A percentile compares a stretch with the other conserved stretches of the same genome.
Evolutionary conservation across 805 yeast species (phyloP).

Genomic region (Metschnikowia gelsemii): DNA sequence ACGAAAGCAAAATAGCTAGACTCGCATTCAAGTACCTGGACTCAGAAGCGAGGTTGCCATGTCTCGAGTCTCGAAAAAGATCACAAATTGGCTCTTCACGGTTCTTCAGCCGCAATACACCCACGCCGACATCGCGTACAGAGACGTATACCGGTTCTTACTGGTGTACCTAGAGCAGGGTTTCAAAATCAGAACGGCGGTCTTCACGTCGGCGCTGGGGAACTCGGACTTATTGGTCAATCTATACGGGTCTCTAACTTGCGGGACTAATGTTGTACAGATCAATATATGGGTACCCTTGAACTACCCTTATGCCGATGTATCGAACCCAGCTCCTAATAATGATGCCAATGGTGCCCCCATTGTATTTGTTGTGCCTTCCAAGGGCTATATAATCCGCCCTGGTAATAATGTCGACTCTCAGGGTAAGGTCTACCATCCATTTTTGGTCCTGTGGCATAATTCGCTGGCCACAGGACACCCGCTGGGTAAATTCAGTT

Average conservation of each 20-base stretch:
- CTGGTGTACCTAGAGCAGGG: constrained; percentile 43
- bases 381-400: constrained; percentile 44
- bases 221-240: constrained; percentile 57
- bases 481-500: constrained; percentile 21
- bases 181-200: constrained; percentile 67
- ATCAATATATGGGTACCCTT: constrained; percentile 76
- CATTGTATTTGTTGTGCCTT: constrained; percentile 57
- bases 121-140: constrained; percentile 57
- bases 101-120: constrained; percentile 53
- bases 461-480: constrained; percentile 13
- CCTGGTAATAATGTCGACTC: constrained; percentile 69
- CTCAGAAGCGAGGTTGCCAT: constrained; percentile 10
- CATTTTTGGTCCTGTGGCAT: constrained; percentile 62
- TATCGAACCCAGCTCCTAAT: not conserved
- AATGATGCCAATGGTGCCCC: constrained; percentile 50
- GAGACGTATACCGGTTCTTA: constrained; percentile 59
- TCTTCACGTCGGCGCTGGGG: constrained; percentile 54
- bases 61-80: constrained; percentile 30
- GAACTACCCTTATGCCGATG: constrained; percentile 53
- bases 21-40: not conserved
- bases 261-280: constrained; percentile 38
- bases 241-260: constrained; percentile 54
- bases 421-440: constrained; percentile 71
- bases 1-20: too few species aligned
- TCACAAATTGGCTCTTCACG: constrained; percentile 41